Percentiles rank a stretch among this genome's conserved stretches.
phyloP scores from a whole-genome alignment of 1,139 yeast species.

The Saccharomyces pastorianus region DNA sequence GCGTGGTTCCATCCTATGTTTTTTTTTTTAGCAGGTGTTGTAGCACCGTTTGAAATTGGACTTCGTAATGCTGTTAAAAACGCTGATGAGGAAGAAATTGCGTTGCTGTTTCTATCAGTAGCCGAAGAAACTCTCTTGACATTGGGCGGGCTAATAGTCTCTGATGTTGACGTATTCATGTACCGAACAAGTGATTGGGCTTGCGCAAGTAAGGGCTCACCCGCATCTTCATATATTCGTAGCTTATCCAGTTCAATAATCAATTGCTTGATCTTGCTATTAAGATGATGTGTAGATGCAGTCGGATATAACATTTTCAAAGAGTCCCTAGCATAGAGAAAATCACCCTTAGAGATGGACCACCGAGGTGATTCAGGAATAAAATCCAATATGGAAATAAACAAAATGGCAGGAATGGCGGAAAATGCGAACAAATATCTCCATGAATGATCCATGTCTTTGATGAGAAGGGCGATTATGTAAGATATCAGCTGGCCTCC shows the following conservation, averaged over 20 bases:
- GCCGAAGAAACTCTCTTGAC: not conserved
- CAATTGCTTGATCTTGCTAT: slow-evolving; percentile 27
- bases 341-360: slow-evolving; percentile 37
- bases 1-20: slow-evolving; percentile 26
- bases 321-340: slow-evolving; percentile 36
- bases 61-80: not conserved
- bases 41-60: not conserved
- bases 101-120: not conserved
- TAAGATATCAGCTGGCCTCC: slow-evolving; percentile 42
- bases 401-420: slow-evolving; percentile 36
- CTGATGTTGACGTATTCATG: not conserved
- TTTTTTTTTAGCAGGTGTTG: slow-evolving; percentile 1
- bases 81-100: not conserved
- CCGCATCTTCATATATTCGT: not conserved
- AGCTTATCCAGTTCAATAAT: slow-evolving; percentile 18
- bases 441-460: slow-evolving; percentile 33
- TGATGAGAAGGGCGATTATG: slow-evolving; percentile 30
- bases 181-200: not conserved
- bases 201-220: slow-evolving; percentile 1
- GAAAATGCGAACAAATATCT: slow-evolving; percentile 36
- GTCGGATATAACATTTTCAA: slow-evolving; percentile 34
- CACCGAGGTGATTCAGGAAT: slow-evolving; percentile 58
- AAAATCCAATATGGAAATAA: slow-evolving; percentile 33
- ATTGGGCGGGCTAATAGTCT: not conserved
- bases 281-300: slow-evolving; percentile 30